Evolutionary conservation across 2,329 filamentous ascomycete species (phyloP).

Genomic region (Sclerotinia trifoliorum): DNA sequence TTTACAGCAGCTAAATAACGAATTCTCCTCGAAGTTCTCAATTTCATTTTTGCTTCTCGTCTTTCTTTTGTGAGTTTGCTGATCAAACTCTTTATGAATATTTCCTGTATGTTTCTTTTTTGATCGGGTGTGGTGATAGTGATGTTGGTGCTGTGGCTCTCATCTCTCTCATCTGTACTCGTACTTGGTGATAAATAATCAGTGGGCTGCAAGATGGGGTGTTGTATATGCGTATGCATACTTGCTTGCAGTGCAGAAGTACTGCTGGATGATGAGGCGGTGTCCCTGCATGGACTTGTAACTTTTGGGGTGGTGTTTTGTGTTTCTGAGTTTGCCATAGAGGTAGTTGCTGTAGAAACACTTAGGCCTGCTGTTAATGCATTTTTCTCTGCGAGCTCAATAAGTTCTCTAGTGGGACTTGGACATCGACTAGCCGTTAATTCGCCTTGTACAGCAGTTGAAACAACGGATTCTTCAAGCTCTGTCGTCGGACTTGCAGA

Average conservation of each 20-base stretch:
- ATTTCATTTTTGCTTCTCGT: neutral
- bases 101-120: neutral
- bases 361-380: neutral
- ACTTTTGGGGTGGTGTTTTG: accelerated
- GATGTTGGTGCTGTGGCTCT: no score
- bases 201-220: no score
- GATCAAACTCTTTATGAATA: neutral
- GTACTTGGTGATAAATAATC: neutral
- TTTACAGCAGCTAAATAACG: neutral
- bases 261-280: no score
- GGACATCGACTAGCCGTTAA: no score
- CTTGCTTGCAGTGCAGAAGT: neutral
- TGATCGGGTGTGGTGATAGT: neutral
- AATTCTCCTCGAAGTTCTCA: neutral
- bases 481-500: neutral
- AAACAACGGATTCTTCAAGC: neutral
- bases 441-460: neutral
- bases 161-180: neutral
- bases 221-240: no score
- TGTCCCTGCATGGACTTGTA: neutral
- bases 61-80: neutral
- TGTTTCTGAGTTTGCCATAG: neutral
- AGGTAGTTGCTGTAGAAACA: no score
- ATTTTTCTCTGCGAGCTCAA: neutral
- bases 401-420: no score